Evolutionary conservation across 495 filamentous ascomycete genomes (phyloP), one percentile per base, ranked within the genome.

Genomic region (Penicillium coprophilum): DNA sequence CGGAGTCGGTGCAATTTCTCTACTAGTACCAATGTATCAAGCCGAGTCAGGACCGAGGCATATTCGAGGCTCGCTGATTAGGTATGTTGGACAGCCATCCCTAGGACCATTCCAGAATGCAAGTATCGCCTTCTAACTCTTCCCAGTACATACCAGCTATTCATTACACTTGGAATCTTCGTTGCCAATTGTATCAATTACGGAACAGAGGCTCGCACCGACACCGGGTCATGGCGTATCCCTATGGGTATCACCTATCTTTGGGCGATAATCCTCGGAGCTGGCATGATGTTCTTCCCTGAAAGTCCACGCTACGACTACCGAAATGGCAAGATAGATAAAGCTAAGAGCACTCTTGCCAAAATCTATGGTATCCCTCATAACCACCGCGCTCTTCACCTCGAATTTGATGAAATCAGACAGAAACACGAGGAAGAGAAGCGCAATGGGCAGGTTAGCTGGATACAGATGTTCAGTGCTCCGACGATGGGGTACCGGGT

Each of bases 131-230:
- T 20, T 21, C 59, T 43, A 50, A 56, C 51, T 30, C 10, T 20
- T 31, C 24, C 12, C 39, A 71, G 72, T 54, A 72, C 72, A 63
- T 94, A 96, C 71, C 90, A 94, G 71, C 78, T 94, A 3, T 91
- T 94, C 75, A 89, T 96, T 71, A 93, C 91, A 0, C 73, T 91
- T 38, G 91, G 91, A 30, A 94, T 93, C 63, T 89, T 90, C 68
- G 77, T 85, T 6, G 87, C 89, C 47, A 83, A 90, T 63, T 86
- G 86, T 71, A 83, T 93, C 73, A 91, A 94, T 63, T 93, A 78
- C 58, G 89, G 88, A 28, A 91, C 90, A 5, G 77, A 85, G 50
- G 60, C 58, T 5, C 56, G 56, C 6, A 24, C 43, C 0, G 53
- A 64, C 46, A 74, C 81, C 20, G 76, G 72, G 10, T 84, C 86